Evolutionary conservation across 2,329 filamentous ascomycete species (phyloP).

Genomic region (Claviceps humidiphila): DNA sequence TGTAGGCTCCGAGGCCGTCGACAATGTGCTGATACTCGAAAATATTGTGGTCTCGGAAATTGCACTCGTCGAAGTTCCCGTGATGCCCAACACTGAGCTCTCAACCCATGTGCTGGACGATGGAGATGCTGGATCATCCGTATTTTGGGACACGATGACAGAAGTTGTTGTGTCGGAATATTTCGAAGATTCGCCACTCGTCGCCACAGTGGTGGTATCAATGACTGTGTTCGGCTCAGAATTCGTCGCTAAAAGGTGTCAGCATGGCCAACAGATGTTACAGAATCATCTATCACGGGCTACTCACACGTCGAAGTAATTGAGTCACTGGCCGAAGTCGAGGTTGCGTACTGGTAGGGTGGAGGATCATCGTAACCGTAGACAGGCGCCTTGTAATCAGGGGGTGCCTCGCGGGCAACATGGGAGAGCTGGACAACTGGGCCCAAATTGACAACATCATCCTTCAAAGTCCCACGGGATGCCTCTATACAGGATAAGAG

Average conservation of each 20-base stretch:
- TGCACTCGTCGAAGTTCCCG: neutral
- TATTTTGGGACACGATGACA: neutral
- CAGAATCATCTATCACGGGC: neutral
- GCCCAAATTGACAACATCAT: neutral
- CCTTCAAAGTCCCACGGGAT: neutral
- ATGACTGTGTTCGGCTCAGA: neutral
- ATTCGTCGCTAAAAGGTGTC: neutral
- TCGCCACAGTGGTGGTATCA: neutral
- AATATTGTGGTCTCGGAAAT: neutral
- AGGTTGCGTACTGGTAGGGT: constrained; percentile 10
- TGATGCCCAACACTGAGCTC: constrained; percentile 6
- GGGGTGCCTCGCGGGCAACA: constrained; percentile 4
- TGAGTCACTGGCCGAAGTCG: neutral
- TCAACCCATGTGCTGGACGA: neutral
- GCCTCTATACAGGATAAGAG: constrained; percentile 5
- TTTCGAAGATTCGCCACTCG: neutral
- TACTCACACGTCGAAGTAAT: constrained; percentile 7
- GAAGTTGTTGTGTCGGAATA: neutral
- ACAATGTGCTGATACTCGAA: neutral
- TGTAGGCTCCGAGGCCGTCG: neutral
- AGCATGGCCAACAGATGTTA: neutral
- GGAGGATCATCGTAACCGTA: constrained; percentile 9
- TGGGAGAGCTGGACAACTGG: neutral
- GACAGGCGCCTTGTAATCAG: constrained; percentile 8
- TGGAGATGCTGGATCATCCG: neutral